Percentiles rank a stretch among this genome's conserved stretches.
These are phyloP conservation scores for Camelina sativa DNA, from an alignment of 345 rosid genomes.

Conservation along the genomic window DNA sequence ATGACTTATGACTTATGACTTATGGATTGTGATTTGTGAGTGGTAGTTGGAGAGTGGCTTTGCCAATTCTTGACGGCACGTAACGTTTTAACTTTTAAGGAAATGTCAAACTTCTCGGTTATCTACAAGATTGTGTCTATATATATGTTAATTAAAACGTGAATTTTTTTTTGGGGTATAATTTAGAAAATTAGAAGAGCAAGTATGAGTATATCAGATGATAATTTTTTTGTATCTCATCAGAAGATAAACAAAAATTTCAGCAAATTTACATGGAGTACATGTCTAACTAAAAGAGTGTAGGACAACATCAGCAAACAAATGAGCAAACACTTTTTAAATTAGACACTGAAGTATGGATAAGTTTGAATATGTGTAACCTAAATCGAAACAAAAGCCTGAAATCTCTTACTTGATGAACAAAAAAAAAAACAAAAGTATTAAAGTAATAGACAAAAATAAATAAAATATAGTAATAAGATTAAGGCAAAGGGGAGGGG, in stretches of 20 bases:
- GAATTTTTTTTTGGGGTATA: neutral
- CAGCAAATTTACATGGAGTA: neutral
- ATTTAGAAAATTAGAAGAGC: neutral
- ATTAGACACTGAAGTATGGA: neutral
- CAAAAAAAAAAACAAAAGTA: neutral
- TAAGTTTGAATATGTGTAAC: slow-evolving; percentile 36
- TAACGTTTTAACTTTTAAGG: slow-evolving; percentile 9
- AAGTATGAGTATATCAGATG: neutral
- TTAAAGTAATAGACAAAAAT: slow-evolving; percentile 7
- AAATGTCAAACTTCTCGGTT: slow-evolving; percentile 35
- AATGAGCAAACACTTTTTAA: too few relatives aligned
- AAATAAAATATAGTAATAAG: neutral
- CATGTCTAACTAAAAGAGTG: neutral
- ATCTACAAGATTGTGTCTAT: slow-evolving; percentile 19
- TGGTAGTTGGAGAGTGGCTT: slow-evolving; percentile 34
- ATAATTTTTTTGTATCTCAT: neutral
- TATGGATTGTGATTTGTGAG: slow-evolving; percentile 26
- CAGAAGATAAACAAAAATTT: neutral
- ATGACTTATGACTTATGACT: slow-evolving; percentile 14
- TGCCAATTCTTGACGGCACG: slow-evolving; percentile 46
- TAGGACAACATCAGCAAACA: neutral
- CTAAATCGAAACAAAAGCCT: slow-evolving; percentile 27
- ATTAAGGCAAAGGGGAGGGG: slow-evolving; percentile 3
- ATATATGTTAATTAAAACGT: neutral
- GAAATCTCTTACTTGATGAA: slow-evolving; percentile 16